These are phyloP conservation scores for Fusarium keratoplasticum DNA, from an alignment of 2,329 filamentous ascomycete species.

Conservation along the genomic window DNA sequence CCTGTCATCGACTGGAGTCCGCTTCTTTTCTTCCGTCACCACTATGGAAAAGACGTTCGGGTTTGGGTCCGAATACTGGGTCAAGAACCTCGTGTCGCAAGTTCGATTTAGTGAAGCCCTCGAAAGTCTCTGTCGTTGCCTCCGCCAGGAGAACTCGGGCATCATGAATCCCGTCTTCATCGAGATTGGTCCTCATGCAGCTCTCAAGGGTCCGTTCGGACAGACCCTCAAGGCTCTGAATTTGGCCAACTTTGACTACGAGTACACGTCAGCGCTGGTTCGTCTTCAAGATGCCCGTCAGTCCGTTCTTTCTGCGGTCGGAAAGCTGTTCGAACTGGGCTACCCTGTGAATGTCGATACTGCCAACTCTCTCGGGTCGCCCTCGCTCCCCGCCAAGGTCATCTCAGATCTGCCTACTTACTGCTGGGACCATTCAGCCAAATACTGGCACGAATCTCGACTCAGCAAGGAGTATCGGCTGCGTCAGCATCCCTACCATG, in stretches of 20 bases:
- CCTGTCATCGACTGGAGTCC: background rate
- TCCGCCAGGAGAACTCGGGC: background rate
- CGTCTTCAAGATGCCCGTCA: slow-evolving; percentile 4
- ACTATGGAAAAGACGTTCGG: background rate
- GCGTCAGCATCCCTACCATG: background rate
- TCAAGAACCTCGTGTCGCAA: slow-evolving; percentile 31
- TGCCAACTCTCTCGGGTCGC: background rate
- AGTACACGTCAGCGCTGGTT: slow-evolving; percentile 40
- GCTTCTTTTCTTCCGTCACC: slow-evolving; percentile 14
- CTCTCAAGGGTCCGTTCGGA: slow-evolving; percentile 53
- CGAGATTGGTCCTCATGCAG: slow-evolving; percentile 53
- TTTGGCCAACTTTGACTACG: slow-evolving; percentile 12
- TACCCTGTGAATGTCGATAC: slow-evolving; percentile 1
- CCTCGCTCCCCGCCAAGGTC: background rate
- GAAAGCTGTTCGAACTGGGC: slow-evolving; percentile 8
- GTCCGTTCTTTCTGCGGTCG: background rate
- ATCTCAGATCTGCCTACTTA: slow-evolving; percentile 51
- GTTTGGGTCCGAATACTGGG: slow-evolving; percentile 36
- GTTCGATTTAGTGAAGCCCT: slow-evolving; percentile 13
- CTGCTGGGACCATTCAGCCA: slow-evolving; percentile 52
- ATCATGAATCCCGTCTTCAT: slow-evolving; percentile 31
- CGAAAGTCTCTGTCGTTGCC: slow-evolving; percentile 18
- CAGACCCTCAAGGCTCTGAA: slow-evolving; percentile 41
- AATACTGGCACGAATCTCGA: background rate
- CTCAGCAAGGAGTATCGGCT: background rate